Evolutionary conservation across 2,329 filamentous ascomycete species (phyloP).

Genomic region (Calonectria hongkongensis): DNA sequence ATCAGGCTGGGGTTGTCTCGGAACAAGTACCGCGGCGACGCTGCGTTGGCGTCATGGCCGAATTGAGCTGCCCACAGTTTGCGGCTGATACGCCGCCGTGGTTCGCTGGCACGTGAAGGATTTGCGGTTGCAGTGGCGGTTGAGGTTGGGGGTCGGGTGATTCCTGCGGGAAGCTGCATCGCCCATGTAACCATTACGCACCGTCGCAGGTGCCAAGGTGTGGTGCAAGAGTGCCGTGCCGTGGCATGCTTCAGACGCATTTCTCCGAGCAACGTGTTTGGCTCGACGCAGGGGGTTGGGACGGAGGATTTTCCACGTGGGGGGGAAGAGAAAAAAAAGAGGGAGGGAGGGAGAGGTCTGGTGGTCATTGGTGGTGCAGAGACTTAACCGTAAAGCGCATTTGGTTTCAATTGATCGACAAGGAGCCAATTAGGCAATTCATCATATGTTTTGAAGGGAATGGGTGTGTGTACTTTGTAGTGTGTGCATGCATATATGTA

Average conservation of each 20-base stretch:
- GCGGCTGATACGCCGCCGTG: slow-evolving; percentile 7
- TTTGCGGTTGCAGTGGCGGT: too few species aligned
- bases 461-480: neutral
- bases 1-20: slow-evolving; percentile 26
- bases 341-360: neutral
- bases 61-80: slow-evolving; percentile 2
- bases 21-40: slow-evolving; percentile 24
- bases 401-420: slow-evolving; percentile 19
- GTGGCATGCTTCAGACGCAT: slow-evolving; percentile 8
- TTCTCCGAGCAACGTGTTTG: slow-evolving; percentile 4
- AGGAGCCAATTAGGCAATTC: slow-evolving; percentile 12
- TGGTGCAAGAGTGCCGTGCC: slow-evolving; percentile 8
- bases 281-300: slow-evolving; percentile 24
- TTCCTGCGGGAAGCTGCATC: slow-evolving; percentile 2
- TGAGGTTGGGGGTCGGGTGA: neutral
- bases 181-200: neutral
- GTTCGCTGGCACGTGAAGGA: slow-evolving; percentile 1
- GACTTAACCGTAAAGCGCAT: slow-evolving; percentile 12
- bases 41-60: neutral
- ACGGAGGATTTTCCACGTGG: slow-evolving; percentile 33
- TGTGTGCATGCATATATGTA: too few species aligned
- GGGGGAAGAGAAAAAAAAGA: neutral
- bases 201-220: slow-evolving; percentile 1
- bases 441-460: slow-evolving; percentile 10
- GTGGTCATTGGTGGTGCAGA: neutral